Conservation (phyloP, 2,329 filamentous ascomycete genomes). For the Didymosphaeria variabile region DNA sequence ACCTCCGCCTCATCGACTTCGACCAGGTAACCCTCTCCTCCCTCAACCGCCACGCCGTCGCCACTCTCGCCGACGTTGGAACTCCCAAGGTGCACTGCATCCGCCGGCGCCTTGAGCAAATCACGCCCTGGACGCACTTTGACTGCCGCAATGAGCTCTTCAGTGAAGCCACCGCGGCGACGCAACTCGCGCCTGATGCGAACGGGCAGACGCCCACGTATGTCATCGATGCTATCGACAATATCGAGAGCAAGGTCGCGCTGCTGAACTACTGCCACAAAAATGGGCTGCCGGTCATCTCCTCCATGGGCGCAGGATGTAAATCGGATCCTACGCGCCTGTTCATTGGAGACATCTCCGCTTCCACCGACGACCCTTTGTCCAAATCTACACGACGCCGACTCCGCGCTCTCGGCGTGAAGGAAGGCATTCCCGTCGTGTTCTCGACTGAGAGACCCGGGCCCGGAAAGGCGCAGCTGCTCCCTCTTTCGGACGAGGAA, state of each 20-base stretch:
- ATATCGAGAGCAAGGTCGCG: slow-evolving; percentile 95
- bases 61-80: slow-evolving; percentile 92
- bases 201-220: slow-evolving; percentile 76
- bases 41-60: slow-evolving; percentile 93
- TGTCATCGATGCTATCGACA: slow-evolving; percentile 97
- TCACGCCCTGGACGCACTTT: slow-evolving; percentile 91
- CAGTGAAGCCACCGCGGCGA: slow-evolving; percentile 69
- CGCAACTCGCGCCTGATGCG: slow-evolving; percentile 72
- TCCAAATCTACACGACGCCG: slow-evolving; percentile 84
- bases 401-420: slow-evolving; percentile 79
- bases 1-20: slow-evolving; percentile 90
- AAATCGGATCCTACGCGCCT: slow-evolving; percentile 88
- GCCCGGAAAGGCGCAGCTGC: slow-evolving; percentile 87
- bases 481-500: slow-evolving; percentile 88
- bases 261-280: slow-evolving; percentile 87
- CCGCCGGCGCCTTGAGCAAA: slow-evolving; percentile 79
- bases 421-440: slow-evolving; percentile 86
- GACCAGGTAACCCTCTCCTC: slow-evolving; percentile 97
- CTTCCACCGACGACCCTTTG: slow-evolving; percentile 86
- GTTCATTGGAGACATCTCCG: slow-evolving; percentile 88
- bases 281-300: slow-evolving; percentile 82
- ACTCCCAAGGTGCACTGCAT: slow-evolving; percentile 91
- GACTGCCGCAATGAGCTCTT: slow-evolving; percentile 89
- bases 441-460: slow-evolving; percentile 91
- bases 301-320: slow-evolving; percentile 94